A percentile compares a stretch with the other conserved stretches of the same genome.
These are phyloP conservation scores for Aspergillus tanneri DNA, from an alignment of 2,329 filamentous ascomycete genomes.

Conservation along the genomic window DNA sequence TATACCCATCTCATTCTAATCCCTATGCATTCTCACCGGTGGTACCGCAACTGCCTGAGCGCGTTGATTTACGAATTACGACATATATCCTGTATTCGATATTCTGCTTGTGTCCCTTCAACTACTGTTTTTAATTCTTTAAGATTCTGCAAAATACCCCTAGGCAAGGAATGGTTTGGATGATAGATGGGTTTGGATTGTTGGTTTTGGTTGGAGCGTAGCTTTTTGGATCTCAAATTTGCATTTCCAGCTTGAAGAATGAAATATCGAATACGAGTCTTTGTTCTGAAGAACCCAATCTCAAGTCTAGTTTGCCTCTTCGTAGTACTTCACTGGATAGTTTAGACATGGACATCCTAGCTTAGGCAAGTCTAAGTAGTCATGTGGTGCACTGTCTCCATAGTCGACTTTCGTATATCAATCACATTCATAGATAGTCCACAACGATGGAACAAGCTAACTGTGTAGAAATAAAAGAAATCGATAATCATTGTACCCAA, in stretches of 20 bases:
- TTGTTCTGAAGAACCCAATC: no score
- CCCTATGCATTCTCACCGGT: background rate
- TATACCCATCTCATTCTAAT: background rate
- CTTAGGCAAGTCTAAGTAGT: no score
- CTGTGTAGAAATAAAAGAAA: no score
- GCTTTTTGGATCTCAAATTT: background rate
- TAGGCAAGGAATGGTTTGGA: background rate
- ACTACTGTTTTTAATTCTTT: background rate
- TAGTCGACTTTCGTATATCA: no score
- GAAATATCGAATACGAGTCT: no score
- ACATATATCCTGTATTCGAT: conserved; percentile 5
- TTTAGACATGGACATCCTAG: no score
- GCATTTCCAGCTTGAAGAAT: background rate
- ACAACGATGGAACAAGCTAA: no score
- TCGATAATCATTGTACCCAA: no score
- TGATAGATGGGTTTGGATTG: background rate
- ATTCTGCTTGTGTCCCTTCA: background rate
- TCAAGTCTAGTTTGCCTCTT: no score
- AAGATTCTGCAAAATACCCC: background rate
- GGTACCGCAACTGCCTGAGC: background rate
- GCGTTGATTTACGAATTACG: background rate
- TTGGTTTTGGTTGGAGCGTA: background rate
- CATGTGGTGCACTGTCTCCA: no score
- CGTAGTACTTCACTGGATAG: no score
- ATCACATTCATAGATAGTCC: no score